Evolutionary conservation across 345 rosid species (phyloP), one percentile per base, ranked within the genome.

Genomic region (Eucalyptus regnans): DNA sequence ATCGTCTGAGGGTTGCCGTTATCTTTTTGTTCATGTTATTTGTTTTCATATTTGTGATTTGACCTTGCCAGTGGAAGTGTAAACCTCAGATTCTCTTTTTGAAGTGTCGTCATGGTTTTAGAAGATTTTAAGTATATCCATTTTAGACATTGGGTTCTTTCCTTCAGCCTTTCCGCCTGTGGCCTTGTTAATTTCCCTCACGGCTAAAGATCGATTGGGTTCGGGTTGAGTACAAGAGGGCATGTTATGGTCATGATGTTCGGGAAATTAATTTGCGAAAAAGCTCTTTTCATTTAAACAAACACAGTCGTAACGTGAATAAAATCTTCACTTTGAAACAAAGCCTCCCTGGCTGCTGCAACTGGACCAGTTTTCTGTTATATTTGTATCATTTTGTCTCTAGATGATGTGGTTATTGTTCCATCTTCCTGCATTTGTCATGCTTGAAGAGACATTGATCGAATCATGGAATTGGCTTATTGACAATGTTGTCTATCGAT

Each of bases 1-100:
- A 95, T 95, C n/a, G 96, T 95, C 50, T 94, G 86, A 91, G 50
- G 25, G 56, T 46, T 29, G 46, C 87, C 0, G 43, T 54, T 48
- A 6, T 68, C 76, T 44, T 76, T 71, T 52, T 29, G 56, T 60
- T 22, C 62, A 12, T 86, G 46, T 86, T 31, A 43, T 33, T 37
- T 43, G 15, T 54, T 54, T 37, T 20, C 44, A 60, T 14, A 86
- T 54, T 7, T 31, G 2, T 86, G 64, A 22, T 86, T 86, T 33
- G 64, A 86, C 16, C 2, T 76, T 22, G 48, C 27, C 29, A 7
- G 84, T 41, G 84, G 29, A 20, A 76, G 44, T 68, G 29, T 52
- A 31, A 33, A 68, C 48, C 84, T 76, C 84, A 76, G 84, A 10
- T 76, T 41, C 16, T 76, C 9, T 76, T 41, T 41, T 76, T 76